Base-by-base conservation (phyloP, 768 basidiomycete species). In the Fomitopsis serialis region DNA sequence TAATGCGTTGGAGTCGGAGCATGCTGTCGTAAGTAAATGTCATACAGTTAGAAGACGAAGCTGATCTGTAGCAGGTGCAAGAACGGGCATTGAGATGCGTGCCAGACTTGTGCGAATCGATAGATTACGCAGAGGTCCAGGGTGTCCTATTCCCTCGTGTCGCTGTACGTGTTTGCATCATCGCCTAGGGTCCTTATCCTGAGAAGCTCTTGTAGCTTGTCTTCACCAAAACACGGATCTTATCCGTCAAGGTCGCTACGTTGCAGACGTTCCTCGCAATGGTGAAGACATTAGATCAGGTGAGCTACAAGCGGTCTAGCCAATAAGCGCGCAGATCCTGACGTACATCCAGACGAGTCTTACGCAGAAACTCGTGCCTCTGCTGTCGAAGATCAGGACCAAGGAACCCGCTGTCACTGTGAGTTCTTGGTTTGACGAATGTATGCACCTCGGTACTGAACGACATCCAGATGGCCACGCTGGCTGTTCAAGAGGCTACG, bases 331-430 rank as follows among this genome's bases (percentile, higher is more conserved):
- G n/a, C n/a, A n/a, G n/a, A n/a, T n/a, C n/a, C 22, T 45, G 6
- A 11, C 1, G 21, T 48, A 34, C 24, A 13, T 23, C 37, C 23
- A 92, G 88, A 73, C 81, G 40, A 95, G 88, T 62, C 66, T 99
- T 48, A 98, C 97, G 0, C 93, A 96, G 63, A 98, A 97, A 67
- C 78, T 99, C 19, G 96, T 98, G 2, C 97, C 97, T 1, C 70
- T 98, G 15, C 76, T 99, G 23, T 88, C 94, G 0, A 97, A 92
- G 67, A 97, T 98, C 57, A 84, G 94, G 35, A 98, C 96, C 4
- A 96, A 93, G 66, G 95, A 98, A 65, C 96, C 96, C 10, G 84
- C 87, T 46, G 96, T 98, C 4, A 97, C 93, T 81, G 91, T 92
- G 61, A 54, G 10, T 22, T 23, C 42, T 36, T 11, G 29, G 5